A percentile compares a stretch with the other conserved stretches of the same genome.
Conservation (phyloP, 768 basidiomycete genomes). For the Leucosporidium yakuticum region DNA sequence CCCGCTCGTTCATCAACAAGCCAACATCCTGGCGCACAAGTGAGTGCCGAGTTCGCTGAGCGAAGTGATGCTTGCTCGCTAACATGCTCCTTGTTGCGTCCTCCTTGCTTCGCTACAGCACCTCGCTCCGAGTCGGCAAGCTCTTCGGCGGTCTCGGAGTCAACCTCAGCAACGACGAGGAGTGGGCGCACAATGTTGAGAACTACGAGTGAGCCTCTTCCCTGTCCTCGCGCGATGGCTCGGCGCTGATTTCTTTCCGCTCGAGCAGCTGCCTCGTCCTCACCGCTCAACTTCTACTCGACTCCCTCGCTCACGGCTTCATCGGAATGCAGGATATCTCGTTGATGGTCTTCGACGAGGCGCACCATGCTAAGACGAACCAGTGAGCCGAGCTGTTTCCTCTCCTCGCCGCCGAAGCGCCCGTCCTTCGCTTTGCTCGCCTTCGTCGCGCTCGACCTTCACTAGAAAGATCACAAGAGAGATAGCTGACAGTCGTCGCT, state of each 20-base stretch:
- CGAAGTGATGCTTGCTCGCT: no score
- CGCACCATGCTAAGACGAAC: slow-evolving; percentile 13
- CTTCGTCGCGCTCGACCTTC: no score
- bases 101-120: neutral
- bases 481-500: neutral
- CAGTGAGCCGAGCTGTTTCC: neutral
- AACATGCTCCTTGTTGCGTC: no score
- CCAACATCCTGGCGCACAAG: slow-evolving; percentile 7
- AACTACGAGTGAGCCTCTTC: slow-evolving; percentile 2
- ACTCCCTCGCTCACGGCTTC: slow-evolving; percentile 25
- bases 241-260: neutral
- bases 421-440: no score
- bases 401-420: neutral
- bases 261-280: slow-evolving; percentile 8
- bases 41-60: neutral
- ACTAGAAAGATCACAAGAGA: no score
- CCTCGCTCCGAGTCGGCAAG: slow-evolving; percentile 17
- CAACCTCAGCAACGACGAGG: slow-evolving; percentile 5
- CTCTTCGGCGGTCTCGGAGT: slow-evolving; percentile 15
- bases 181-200: slow-evolving; percentile 13
- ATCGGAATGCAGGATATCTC: slow-evolving; percentile 14
- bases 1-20: slow-evolving; percentile 18
- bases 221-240: no score
- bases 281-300: slow-evolving; percentile 19
- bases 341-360: slow-evolving; percentile 17